phyloP scores from a whole-genome alignment of 495 filamentous ascomycete genomes.

The Parmelia sp. region DNA sequence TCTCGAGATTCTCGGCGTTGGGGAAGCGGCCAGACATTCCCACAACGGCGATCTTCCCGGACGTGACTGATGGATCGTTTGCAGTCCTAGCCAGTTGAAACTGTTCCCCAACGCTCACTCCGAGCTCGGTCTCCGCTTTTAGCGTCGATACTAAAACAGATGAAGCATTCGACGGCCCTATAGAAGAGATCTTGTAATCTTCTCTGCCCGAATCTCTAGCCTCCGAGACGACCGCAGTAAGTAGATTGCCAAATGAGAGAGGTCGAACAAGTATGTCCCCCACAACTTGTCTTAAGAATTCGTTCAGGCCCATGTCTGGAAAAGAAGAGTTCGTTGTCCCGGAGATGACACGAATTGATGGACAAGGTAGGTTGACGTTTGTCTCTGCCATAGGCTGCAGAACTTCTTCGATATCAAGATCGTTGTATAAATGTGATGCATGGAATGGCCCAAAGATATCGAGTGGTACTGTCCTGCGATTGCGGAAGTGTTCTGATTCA shows the following conservation, averaged over 20 bases:
- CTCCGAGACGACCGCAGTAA: constrained; percentile 6
- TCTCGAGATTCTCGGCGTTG: constrained; percentile 17
- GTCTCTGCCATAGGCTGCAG: not conserved
- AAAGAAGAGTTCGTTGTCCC: not conserved
- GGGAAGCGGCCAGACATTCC: constrained; percentile 33
- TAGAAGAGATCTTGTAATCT: constrained; percentile 6
- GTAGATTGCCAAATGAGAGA: constrained; percentile 3
- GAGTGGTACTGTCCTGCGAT: constrained; percentile 4
- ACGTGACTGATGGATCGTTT: not conserved
- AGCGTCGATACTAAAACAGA: not conserved
- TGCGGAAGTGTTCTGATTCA: constrained; percentile 3
- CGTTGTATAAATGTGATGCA: constrained; percentile 7
- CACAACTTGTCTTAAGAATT: constrained; percentile 4
- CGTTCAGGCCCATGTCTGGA: not conserved
- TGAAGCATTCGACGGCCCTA: constrained; percentile 2
- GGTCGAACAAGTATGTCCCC: constrained; percentile 2
- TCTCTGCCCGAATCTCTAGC: constrained; percentile 7
- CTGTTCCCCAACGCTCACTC: constrained; percentile 4
- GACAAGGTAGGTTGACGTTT: not conserved
- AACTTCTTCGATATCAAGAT: constrained; percentile 5
- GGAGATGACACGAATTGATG: not conserved
- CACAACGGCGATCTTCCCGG: constrained; percentile 26
- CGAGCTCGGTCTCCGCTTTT: constrained; percentile 5
- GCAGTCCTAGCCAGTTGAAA: not conserved
- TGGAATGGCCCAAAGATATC: constrained; percentile 8